phyloP scores from a whole-genome alignment of 139 green algal species.

The Chlorella sp. region DNA sequence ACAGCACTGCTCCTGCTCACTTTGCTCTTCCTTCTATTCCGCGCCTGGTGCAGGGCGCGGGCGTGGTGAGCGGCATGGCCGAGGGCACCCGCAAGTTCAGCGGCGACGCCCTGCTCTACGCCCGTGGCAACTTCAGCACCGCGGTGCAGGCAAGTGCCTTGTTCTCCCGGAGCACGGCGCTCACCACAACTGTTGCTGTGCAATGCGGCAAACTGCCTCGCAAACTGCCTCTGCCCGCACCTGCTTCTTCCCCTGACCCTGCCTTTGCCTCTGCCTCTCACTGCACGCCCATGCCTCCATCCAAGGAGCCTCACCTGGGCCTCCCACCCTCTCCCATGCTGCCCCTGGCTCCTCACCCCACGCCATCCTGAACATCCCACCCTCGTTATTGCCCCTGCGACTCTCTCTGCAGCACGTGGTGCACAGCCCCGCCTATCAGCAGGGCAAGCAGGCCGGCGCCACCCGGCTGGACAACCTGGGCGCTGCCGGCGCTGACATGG shows the following conservation, averaged over 20 bases:
- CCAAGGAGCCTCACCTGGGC: too few relatives aligned
- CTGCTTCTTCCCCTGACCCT: neutral
- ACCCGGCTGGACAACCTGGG: neutral
- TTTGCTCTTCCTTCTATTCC: neutral
- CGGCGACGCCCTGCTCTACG: neutral
- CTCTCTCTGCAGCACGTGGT: neutral
- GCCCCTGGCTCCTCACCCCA: too few relatives aligned
- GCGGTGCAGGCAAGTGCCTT: neutral
- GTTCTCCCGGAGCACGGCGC: too few relatives aligned
- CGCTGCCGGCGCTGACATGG: neutral
- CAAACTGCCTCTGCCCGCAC: too few relatives aligned
- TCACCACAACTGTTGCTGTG: too few relatives aligned
- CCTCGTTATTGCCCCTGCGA: too few relatives aligned
- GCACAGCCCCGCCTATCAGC: neutral
- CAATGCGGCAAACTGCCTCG: neutral
- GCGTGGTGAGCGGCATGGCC: neutral
- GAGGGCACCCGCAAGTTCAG: neutral
- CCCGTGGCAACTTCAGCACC: neutral
- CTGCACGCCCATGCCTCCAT: too few relatives aligned
- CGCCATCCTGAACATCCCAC: neutral
- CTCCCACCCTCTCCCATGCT: too few relatives aligned
- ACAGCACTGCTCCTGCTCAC: neutral
- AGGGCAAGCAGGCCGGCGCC: slow-evolving; percentile 1
- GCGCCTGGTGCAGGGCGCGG: neutral
- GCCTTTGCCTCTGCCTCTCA: too few relatives aligned